Percentiles rank a stretch among this genome's conserved stretches.
Evolutionary conservation across 2,329 filamentous ascomycete genomes (phyloP).

Genomic region (Passalora sequoiae): DNA sequence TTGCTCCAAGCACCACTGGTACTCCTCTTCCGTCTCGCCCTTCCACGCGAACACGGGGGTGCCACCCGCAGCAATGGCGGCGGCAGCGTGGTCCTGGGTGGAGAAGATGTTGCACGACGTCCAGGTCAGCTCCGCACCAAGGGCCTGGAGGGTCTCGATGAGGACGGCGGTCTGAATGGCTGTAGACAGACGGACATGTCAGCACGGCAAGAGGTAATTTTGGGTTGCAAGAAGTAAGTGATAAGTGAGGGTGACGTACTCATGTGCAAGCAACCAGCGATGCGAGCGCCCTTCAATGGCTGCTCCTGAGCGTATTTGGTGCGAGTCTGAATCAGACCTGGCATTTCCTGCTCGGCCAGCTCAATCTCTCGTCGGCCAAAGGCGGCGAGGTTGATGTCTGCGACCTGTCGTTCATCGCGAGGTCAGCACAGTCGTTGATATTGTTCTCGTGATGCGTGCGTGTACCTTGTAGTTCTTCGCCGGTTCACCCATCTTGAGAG

Average conservation of each 20-base stretch:
- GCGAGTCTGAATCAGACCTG: conserved; percentile 93
- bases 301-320: conserved; percentile 87
- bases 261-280: conserved; percentile 98
- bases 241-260: conserved; percentile 48
- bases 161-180: conserved; percentile 98
- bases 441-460: neutral
- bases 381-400: conserved; percentile 91
- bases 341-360: conserved; percentile 88
- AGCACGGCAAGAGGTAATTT: too few relatives aligned
- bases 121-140: conserved; percentile 98
- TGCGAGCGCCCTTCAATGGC: conserved; percentile 88
- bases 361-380: conserved; percentile 99
- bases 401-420: conserved; percentile 53
- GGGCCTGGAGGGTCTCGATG: conserved; percentile 91
- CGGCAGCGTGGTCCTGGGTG: conserved; percentile 96
- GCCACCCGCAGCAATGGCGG: conserved; percentile 89
- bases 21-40: conserved; percentile 98
- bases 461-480: conserved; percentile 81
- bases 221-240: neutral
- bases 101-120: conserved; percentile 99
- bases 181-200: conserved; percentile 29
- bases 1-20: conserved; percentile 99
- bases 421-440: conserved; percentile 10
- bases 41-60: conserved; percentile 82
- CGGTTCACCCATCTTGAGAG: conserved; percentile 65